Percentiles rank a stretch among this genome's conserved stretches.
Conservation (phyloP, 805 yeast species). For the Torulaspora microellipsoides region DNA sequence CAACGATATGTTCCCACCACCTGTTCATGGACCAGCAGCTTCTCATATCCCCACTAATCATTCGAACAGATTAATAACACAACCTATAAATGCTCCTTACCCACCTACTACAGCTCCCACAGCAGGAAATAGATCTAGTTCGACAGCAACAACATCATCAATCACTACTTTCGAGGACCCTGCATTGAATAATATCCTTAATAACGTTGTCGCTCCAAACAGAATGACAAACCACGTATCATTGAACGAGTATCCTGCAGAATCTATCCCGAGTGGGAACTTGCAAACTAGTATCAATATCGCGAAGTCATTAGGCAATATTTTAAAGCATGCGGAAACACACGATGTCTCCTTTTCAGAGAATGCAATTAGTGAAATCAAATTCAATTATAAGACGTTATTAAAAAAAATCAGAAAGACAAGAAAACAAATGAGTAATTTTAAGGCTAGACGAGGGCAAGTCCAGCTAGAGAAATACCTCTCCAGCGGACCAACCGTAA, state of each 20-base stretch:
- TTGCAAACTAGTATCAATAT: constrained; percentile 28
- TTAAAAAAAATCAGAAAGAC: constrained; percentile 25
- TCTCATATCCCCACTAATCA: constrained; percentile 2
- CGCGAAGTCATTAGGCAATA: constrained; percentile 31
- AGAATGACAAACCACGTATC: constrained; percentile 4
- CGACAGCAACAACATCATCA: constrained; percentile 6
- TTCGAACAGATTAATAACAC: constrained; percentile 1
- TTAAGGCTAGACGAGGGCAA: constrained; percentile 13
- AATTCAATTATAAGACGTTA: constrained; percentile 22
- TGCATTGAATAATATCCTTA: constrained; percentile 15
- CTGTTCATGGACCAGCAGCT: constrained; percentile 4
- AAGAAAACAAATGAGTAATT: constrained; percentile 12
- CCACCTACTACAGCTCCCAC: constrained; percentile 1
- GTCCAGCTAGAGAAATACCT: constrained; percentile 15
- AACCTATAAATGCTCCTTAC: constrained; percentile 5
- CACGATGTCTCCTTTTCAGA: constrained; percentile 30
- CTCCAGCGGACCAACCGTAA: constrained; percentile 6
- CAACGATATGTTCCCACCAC: constrained; percentile 21
- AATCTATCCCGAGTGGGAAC: constrained; percentile 10
- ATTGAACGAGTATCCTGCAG: constrained; percentile 7
- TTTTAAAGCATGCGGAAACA: constrained; percentile 29
- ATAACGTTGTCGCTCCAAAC: constrained; percentile 11
- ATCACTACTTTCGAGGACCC: constrained; percentile 17
- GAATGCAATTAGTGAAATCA: constrained; percentile 25
- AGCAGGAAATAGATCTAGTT: constrained; percentile 3